Conservation (phyloP, 148 eudicot species). For the Drosera capensis region DNA sequence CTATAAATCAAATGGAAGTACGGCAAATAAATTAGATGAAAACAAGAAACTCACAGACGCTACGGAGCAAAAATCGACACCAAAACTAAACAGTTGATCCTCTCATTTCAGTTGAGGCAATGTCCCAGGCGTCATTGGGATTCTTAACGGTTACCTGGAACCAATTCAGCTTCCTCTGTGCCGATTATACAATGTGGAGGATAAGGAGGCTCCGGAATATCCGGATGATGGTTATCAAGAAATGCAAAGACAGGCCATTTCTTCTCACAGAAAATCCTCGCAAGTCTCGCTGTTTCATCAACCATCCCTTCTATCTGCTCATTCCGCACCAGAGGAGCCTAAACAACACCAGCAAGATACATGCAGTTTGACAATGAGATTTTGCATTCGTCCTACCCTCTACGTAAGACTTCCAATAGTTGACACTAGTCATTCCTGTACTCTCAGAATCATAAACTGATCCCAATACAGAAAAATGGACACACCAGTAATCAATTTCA, state of each 20-base stretch:
- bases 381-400: too few species aligned
- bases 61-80: too few species aligned
- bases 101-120: too few species aligned
- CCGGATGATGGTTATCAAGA: conserved; percentile 24
- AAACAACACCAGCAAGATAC: background rate
- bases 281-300: conserved; percentile 19
- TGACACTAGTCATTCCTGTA: too few species aligned
- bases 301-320: conserved; percentile 21
- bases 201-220: conserved; percentile 23
- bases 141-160: conserved; percentile 16
- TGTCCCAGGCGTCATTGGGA: too few species aligned
- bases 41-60: too few species aligned
- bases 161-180: conserved; percentile 25
- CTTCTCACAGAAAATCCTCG: conserved; percentile 19
- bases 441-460: too few species aligned
- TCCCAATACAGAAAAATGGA: too few species aligned
- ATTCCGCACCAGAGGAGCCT: conserved; percentile 29
- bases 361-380: background rate
- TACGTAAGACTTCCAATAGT: background rate
- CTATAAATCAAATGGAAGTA: too few species aligned
- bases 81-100: too few species aligned
- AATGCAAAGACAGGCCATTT: conserved; percentile 29
- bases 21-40: too few species aligned
- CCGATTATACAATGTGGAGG: conserved; percentile 29
- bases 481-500: too few species aligned